Conservation (phyloP, 2,329 filamentous ascomycete genomes). For the Cladosporium velox region DNA sequence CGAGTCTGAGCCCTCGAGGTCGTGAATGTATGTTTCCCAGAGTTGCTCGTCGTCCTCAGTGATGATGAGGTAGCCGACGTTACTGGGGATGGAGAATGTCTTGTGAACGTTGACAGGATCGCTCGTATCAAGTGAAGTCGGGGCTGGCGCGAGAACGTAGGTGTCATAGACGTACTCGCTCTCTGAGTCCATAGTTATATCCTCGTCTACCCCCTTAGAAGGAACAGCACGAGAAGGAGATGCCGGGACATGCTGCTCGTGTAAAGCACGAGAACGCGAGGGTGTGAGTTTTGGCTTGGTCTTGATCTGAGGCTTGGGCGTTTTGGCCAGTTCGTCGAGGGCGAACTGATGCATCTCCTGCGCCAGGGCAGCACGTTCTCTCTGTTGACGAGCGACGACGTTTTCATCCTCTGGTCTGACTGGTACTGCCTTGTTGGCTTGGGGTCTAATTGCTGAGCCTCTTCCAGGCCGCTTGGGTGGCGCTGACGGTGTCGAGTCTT, state of each 20-base stretch:
- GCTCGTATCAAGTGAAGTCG: conserved; percentile 37
- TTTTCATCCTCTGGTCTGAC: background rate
- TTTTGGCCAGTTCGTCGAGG: conserved; percentile 29
- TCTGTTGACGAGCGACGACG: conserved; percentile 11
- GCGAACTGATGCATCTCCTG: conserved; percentile 33
- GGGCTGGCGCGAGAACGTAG: conserved; percentile 51
- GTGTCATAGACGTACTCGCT: conserved; percentile 64
- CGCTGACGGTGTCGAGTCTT: background rate
- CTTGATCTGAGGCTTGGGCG: conserved; percentile 23
- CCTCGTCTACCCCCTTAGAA: conserved; percentile 37
- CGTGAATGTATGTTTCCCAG: conserved; percentile 56
- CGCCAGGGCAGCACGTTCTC: conserved; percentile 26
- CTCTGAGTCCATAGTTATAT: conserved; percentile 44
- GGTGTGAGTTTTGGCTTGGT: conserved; percentile 17
- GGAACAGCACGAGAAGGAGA: conserved; percentile 2
- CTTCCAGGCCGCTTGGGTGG: conserved; percentile 30
- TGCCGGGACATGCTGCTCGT: conserved; percentile 8
- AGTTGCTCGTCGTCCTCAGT: conserved; percentile 55
- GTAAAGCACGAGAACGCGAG: conserved; percentile 24
- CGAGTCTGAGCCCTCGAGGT: conserved; percentile 14
- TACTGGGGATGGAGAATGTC: conserved; percentile 18
- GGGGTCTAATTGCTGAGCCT: conserved; percentile 24
- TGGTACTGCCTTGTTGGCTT: background rate
- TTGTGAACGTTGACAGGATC: conserved; percentile 21
- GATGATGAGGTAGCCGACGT: conserved; percentile 52